These are phyloP conservation scores for Pueraria montana DNA, from an alignment of 306 rosid species.

Conservation along the genomic window DNA sequence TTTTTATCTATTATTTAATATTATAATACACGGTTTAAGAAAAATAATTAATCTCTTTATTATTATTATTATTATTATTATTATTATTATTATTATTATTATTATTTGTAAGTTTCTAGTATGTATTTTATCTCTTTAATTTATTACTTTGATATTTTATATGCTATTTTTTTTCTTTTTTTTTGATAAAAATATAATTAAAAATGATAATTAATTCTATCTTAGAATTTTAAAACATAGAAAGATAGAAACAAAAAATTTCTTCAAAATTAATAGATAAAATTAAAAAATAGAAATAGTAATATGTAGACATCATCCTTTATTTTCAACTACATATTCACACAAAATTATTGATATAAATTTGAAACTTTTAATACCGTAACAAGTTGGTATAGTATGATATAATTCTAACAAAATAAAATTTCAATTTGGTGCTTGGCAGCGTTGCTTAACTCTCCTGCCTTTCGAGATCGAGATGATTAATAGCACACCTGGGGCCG, in stretches of 20 bases:
- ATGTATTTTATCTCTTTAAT: background rate
- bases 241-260: background rate
- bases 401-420: slow-evolving; percentile 25
- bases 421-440: slow-evolving; percentile 31
- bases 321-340: background rate
- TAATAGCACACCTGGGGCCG: background rate
- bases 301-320: background rate
- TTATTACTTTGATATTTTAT: background rate
- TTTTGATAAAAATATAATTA: background rate
- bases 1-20: background rate
- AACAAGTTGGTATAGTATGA: background rate
- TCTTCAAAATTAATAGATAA: background rate
- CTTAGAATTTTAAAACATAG: background rate
- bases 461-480: slow-evolving; percentile 7
- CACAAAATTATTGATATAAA: background rate
- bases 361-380: background rate
- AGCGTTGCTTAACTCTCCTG: slow-evolving; percentile 44
- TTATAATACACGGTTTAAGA: background rate
- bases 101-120: background rate
- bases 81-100: no score
- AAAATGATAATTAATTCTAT: background rate
- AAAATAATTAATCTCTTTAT: background rate
- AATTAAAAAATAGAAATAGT: background rate
- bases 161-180: background rate
- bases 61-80: background rate